phyloP scores from a whole-genome alignment of 2,329 filamentous ascomycete genomes.

The Tympanopsis confertula region DNA sequence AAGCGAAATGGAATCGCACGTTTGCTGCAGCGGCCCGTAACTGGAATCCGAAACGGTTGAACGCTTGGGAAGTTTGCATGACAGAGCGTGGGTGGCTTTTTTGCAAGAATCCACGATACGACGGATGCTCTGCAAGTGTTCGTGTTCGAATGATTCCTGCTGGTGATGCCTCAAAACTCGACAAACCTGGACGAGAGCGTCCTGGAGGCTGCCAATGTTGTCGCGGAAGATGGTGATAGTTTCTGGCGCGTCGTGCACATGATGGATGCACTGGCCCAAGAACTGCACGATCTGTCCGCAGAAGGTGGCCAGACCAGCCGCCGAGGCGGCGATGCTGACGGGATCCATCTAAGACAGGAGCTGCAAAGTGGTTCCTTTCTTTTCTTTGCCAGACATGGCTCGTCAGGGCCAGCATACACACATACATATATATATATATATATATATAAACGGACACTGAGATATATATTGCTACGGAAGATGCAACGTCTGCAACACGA shows the following conservation, averaged over 20 bases:
- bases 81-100: slow-evolving; percentile 7
- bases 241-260: slow-evolving; percentile 6
- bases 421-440: too few relatives aligned
- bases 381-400: too few relatives aligned
- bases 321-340: slow-evolving; percentile 9
- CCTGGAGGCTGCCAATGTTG: slow-evolving; percentile 8
- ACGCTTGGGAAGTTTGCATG: too few relatives aligned
- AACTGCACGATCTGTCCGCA: slow-evolving; percentile 8
- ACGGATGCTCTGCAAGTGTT: slow-evolving; percentile 11
- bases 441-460: too few relatives aligned
- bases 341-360: slow-evolving; percentile 13
- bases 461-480: too few relatives aligned
- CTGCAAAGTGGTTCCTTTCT: too few relatives aligned
- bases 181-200: slow-evolving; percentile 7
- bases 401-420: too few relatives aligned
- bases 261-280: slow-evolving; percentile 10
- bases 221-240: slow-evolving; percentile 11
- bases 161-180: slow-evolving; percentile 7
- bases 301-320: slow-evolving; percentile 8
- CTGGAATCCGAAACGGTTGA: too few relatives aligned
- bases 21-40: slow-evolving; percentile 7
- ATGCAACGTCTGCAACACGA: too few relatives aligned
- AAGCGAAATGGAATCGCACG: slow-evolving; percentile 8
- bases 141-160: slow-evolving; percentile 11
- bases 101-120: slow-evolving; percentile 11